Base-by-base conservation (phyloP, 2,329 filamentous ascomycete genomes). In the Fonsecaea pedrosoi region DNA sequence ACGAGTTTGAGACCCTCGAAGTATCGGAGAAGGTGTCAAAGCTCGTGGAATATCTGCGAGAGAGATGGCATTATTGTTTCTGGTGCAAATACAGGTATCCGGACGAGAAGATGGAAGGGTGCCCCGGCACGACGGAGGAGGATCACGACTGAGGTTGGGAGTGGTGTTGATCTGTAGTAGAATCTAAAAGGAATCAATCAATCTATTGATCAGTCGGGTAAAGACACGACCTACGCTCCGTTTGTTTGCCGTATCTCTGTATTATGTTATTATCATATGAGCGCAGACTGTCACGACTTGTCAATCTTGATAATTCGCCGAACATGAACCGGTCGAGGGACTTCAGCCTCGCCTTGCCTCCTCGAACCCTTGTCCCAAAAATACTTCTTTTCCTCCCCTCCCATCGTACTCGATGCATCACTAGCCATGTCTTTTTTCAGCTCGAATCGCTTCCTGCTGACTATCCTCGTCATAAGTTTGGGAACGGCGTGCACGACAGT, bases 61-160 rank as follows among this genome's bases (percentile, higher is more conserved):
- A 87, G 57, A 85, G 86, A 74, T 87, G 92, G 74, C 79, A 84
- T 54, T 99, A 99, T 77, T 99, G 95, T 80, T 97, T 97, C 77
- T 99, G 94, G 91, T 99, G 95, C 80, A 98, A 97, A 77, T 90
- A 86, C 78, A 82, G 83, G 60, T 99, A 97, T 77, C 86, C 88
- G 37, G 76, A 77, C 18, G 72, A 73, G 0, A 88, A 92, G 74
- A 89, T 97, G 90, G 92, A 95, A 12, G 94, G 92, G 0, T 99
- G 95, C 82, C 94, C 95, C 0, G 95, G 95, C 0, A 64, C 89
- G 40, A 91, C 88, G 0, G 95, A 97, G 78, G 93, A 97, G 74
- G 94, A 97, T 73, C 87, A 89, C 75, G 87, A 87, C 72, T 89
- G 76, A 86, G 32, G 21, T 15, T 30, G 32, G 40, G 25, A 25